Conservation (phyloP, 106 monocot genomes). For the Cymbidium sinense region DNA sequence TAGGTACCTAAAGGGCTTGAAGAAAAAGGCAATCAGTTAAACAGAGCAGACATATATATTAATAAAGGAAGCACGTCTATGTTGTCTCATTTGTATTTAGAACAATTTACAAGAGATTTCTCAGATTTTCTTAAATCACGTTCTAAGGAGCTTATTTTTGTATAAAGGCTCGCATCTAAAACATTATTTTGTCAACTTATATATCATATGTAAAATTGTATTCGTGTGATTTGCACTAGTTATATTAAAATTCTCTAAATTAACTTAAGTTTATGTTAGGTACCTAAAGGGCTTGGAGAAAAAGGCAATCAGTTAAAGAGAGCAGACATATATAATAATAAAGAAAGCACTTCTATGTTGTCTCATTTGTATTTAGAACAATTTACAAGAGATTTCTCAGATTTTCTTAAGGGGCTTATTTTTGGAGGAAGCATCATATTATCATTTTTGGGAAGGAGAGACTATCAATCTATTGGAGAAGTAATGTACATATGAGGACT, state of each 20-base stretch:
- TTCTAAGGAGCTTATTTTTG: constrained; percentile 13
- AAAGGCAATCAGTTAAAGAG: neutral
- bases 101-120: constrained; percentile 15
- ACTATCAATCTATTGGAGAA: neutral
- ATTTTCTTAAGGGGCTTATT: constrained; percentile 12
- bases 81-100: neutral
- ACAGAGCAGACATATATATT: constrained; percentile 17
- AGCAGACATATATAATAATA: constrained; percentile 16
- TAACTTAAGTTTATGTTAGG: neutral
- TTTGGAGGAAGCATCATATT: constrained; percentile 5
- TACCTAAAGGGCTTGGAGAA: neutral
- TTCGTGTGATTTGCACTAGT: too few species aligned
- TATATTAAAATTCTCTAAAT: neutral
- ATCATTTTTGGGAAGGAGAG: constrained; percentile 11
- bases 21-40: neutral
- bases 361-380: constrained; percentile 4
- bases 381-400: constrained; percentile 9
- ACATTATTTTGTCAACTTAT: too few species aligned
- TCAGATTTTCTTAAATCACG: constrained; percentile 3
- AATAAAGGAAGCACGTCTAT: neutral
- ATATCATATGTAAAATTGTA: too few species aligned
- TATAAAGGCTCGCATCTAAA: too few species aligned
- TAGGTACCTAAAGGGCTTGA: constrained; percentile 3
- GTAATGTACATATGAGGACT: neutral
- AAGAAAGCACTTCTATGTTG: neutral